Evolutionary conservation across 2,329 filamentous ascomycete species (phyloP).

Genomic region (Bipolaris cookei): DNA sequence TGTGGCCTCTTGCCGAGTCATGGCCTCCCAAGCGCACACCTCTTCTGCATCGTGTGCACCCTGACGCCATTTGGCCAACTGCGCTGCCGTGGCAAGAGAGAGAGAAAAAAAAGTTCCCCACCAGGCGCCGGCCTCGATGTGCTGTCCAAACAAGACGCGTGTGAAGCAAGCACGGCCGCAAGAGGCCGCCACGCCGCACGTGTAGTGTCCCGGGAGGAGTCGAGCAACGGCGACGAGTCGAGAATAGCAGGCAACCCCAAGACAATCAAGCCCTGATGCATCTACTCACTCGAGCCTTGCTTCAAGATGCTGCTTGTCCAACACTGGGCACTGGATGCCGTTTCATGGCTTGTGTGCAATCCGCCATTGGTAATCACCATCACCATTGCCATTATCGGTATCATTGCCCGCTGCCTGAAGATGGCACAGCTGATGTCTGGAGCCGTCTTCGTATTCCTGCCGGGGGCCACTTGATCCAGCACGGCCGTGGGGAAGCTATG

Average conservation of each 20-base stretch:
- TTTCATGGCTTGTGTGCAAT: background rate
- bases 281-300: background rate
- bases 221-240: background rate
- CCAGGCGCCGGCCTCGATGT: constrained; percentile 7
- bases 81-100: constrained; percentile 14
- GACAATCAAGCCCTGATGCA: background rate
- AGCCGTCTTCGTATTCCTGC: background rate
- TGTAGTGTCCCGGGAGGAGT: background rate
- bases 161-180: background rate
- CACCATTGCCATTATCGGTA: too few relatives aligned
- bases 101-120: constrained; percentile 7
- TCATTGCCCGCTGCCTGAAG: background rate
- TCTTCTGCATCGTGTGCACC: constrained; percentile 11
- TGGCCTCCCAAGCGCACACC: constrained; percentile 6
- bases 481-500: background rate
- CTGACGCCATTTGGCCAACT: constrained; percentile 6
- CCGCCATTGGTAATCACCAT: background rate
- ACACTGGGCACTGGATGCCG: background rate
- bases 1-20: background rate
- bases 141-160: background rate
- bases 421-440: background rate
- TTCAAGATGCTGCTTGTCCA: background rate
- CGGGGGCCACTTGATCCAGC: background rate
- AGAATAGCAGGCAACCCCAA: background rate
- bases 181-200: background rate